Evolutionary conservation across 2,329 filamentous ascomycete genomes (phyloP).

Genomic region (Juglanconis sp.): DNA sequence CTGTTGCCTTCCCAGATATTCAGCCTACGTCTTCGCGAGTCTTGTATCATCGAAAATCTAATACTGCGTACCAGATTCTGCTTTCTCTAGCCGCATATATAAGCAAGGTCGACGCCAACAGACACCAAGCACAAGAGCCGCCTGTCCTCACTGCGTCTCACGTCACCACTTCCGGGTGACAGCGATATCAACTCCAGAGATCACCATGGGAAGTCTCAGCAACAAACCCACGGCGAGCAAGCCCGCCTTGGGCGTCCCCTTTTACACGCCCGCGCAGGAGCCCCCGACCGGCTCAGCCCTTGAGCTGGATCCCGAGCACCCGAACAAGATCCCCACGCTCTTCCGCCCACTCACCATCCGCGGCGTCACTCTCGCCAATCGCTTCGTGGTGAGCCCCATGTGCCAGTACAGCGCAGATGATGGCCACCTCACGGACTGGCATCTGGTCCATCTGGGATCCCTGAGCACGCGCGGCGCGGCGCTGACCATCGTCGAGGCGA

Average conservation of each 20-base stretch:
- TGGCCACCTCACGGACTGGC: slow-evolving; percentile 72
- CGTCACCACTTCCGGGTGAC: too few species aligned
- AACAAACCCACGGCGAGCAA: slow-evolving; percentile 30
- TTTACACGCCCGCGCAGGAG: slow-evolving; percentile 52
- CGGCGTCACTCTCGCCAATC: slow-evolving; percentile 51
- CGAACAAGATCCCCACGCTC: slow-evolving; percentile 45
- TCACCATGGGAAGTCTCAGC: background rate
- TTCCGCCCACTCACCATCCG: slow-evolving; percentile 56
- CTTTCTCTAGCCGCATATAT: too few species aligned
- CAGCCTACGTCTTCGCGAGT: too few species aligned
- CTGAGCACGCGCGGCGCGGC: slow-evolving; percentile 74
- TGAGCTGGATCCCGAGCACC: slow-evolving; percentile 20
- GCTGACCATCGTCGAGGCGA: slow-evolving; percentile 75
- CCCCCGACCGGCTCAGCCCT: slow-evolving; percentile 49
- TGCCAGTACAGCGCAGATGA: slow-evolving; percentile 56
- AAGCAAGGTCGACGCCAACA: too few species aligned
- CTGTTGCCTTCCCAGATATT: too few species aligned
- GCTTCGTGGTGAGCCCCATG: slow-evolving; percentile 59
- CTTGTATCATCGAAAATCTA: too few species aligned
- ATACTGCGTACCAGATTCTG: too few species aligned
- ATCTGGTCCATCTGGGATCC: slow-evolving; percentile 72
- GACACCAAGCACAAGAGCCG: too few species aligned
- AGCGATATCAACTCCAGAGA: too few species aligned
- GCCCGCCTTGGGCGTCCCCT: slow-evolving; percentile 44
- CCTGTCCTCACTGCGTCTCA: too few species aligned